phyloP scores from a whole-genome alignment of 805 yeast genomes.

The Starmerella bombicola region DNA sequence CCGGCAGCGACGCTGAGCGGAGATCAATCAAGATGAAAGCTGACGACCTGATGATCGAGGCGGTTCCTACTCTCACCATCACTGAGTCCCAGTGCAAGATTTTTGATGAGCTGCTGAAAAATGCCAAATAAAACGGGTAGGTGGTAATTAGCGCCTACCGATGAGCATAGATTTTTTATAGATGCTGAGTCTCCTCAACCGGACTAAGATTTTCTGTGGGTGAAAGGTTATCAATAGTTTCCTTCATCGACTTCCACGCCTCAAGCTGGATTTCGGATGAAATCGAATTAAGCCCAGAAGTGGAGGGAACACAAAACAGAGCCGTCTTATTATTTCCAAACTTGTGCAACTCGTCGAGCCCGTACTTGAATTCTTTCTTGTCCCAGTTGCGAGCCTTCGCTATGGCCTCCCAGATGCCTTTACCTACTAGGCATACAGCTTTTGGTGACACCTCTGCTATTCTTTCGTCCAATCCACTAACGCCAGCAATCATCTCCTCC shows the following conservation, averaged over 20 bases:
- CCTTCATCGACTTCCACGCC: conserved; percentile 37
- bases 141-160: too few relatives aligned
- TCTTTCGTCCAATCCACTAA: conserved; percentile 39
- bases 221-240: too few relatives aligned
- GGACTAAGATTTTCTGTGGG: too few relatives aligned
- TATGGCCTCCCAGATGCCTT: conserved; percentile 60
- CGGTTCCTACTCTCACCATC: conserved; percentile 21
- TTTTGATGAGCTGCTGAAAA: conserved; percentile 15
- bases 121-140: too few relatives aligned
- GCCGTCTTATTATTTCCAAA: conserved; percentile 24
- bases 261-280: conserved; percentile 35
- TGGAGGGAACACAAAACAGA: conserved; percentile 54
- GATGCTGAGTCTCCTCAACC: too few relatives aligned
- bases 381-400: conserved; percentile 31
- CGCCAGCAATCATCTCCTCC: conserved; percentile 44
- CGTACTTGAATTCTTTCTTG: conserved; percentile 40
- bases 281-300: conserved; percentile 57
- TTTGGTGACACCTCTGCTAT: conserved; percentile 33
- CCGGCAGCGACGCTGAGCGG: conserved; percentile 14
- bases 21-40: conserved; percentile 21
- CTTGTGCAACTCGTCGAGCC: conserved; percentile 30
- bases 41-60: conserved; percentile 25
- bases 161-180: too few relatives aligned
- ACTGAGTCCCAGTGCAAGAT: conserved; percentile 17
- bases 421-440: conserved; percentile 50